Base-by-base conservation (phyloP, 208 protist species). In the Naegleria fowleri region DNA sequence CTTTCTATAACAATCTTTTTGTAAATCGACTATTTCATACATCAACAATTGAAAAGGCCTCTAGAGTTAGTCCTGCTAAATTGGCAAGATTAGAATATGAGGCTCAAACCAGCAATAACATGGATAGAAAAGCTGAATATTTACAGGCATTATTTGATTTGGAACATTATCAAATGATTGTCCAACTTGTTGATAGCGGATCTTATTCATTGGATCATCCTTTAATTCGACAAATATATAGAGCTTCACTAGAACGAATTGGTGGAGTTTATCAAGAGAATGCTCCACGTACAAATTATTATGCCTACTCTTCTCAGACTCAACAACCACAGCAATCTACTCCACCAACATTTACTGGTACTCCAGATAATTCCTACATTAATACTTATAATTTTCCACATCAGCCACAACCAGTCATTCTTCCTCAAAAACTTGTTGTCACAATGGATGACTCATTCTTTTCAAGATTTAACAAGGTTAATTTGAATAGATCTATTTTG, bases 81-180 rank as follows among this genome's bases (percentile, higher is more conserved):
- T 79, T 79, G n/a, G 67, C 67, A 36, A 79, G 29, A 2, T 36
- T 79, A 79, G 67, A 79, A 79, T 79, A 79, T 79, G 67, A 79
- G 36, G 67, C 67, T 29, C 29, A 79, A 36, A 79, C 29, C 29
- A 36, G 25, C 19, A 79, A 79, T 36, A 33, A 79, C 25, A 29
- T 36, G 29, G 25, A 79, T 36, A 79, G 67, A 79, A 79, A 79
- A 79, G 67, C 67, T 36, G 67, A 29, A 79, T 79, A 79, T 36
- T 36, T 79, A 29, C 67, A 79, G n/a, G 67, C 67, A 36, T 79
- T 79, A 33, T 36, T 25, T 36, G 67, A 79, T 36, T 36, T 36
- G 1, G 67, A 36, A 36, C 16, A 79, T 36, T 79, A 79, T 36
- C 67, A 79, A 79, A 13, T 36, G 29, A 25, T 79, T 36, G 25